A percentile compares a stretch with the other conserved stretches of the same genome.
Evolutionary conservation across 768 basidiomycete species (phyloP).

Genomic region (Suillus fuscotomentosus): DNA sequence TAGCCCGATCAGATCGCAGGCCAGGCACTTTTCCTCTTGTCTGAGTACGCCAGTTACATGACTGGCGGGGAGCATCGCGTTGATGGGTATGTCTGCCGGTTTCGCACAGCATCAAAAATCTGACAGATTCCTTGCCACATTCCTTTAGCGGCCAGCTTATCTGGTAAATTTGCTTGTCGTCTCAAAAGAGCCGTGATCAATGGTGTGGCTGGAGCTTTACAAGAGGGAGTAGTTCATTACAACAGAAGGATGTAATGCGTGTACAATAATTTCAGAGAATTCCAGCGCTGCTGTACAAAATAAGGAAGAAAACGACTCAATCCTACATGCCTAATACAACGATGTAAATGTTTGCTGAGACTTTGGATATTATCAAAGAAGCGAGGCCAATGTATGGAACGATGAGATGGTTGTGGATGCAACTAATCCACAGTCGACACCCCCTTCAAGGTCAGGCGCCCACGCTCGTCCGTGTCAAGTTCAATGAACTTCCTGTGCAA

Average conservation of each 20-base stretch:
- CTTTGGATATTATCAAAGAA: background rate
- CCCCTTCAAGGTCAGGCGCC: background rate
- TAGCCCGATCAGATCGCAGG: constrained; percentile 59
- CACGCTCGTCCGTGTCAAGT: background rate
- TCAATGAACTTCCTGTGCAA: background rate
- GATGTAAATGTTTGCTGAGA: background rate
- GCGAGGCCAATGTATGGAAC: background rate
- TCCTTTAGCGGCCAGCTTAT: too few relatives aligned
- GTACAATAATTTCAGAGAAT: background rate
- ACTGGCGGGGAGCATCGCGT: constrained; percentile 56
- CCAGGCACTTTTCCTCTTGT: constrained; percentile 54
- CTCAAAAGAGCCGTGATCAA: background rate
- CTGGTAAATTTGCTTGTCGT: constrained; percentile 21
- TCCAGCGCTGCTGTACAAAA: background rate
- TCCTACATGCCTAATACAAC: background rate
- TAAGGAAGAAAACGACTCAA: background rate
- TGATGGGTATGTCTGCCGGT: constrained; percentile 45
- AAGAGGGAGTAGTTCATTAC: background rate
- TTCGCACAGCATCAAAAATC: too few relatives aligned
- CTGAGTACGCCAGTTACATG: constrained; percentile 52
- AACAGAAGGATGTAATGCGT: background rate
- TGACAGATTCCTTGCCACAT: too few relatives aligned
- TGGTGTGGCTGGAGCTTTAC: background rate
- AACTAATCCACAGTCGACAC: background rate
- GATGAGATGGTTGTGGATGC: background rate